These are phyloP conservation scores for Trypanosomatidae sp. DNA, from an alignment of 208 protist species.

Conservation along the genomic window DNA sequence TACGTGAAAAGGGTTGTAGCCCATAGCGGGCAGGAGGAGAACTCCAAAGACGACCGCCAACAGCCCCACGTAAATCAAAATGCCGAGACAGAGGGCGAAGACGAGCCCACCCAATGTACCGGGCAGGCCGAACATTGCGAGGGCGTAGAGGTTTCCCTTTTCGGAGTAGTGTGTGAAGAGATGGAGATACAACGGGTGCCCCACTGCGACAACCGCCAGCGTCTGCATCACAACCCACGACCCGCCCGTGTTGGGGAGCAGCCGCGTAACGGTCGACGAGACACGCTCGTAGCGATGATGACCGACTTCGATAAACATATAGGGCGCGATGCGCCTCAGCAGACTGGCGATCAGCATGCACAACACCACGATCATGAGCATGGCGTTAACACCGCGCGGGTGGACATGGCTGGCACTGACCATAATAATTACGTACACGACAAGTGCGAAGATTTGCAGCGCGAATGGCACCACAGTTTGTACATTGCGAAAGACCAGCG, in stretches of 20 bases:
- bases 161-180: conserved; percentile 25
- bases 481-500: conserved; percentile 10
- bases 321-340: conserved; percentile 16
- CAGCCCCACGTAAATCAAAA: conserved; percentile 16
- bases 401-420: background rate
- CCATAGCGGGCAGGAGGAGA: conserved; percentile 11
- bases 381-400: background rate
- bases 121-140: conserved; percentile 21
- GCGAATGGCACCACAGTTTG: conserved; percentile 16
- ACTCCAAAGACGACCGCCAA: conserved; percentile 3
- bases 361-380: background rate
- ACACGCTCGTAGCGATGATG: conserved; percentile 26
- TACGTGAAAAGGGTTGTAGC: conserved; percentile 18
- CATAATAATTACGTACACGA: conserved; percentile 10
- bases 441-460: conserved; percentile 7
- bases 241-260: conserved; percentile 22
- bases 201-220: conserved; percentile 13
- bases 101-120: background rate
- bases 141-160: conserved; percentile 12
- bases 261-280: conserved; percentile 11
- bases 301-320: conserved; percentile 14
- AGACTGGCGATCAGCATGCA: conserved; percentile 21
- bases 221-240: conserved; percentile 26
- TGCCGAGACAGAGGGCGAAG: conserved; percentile 2
- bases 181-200: conserved; percentile 18